Base-by-base conservation (phyloP, 192 early-diverging fungal species). In the Rhizophagus sp. region DNA sequence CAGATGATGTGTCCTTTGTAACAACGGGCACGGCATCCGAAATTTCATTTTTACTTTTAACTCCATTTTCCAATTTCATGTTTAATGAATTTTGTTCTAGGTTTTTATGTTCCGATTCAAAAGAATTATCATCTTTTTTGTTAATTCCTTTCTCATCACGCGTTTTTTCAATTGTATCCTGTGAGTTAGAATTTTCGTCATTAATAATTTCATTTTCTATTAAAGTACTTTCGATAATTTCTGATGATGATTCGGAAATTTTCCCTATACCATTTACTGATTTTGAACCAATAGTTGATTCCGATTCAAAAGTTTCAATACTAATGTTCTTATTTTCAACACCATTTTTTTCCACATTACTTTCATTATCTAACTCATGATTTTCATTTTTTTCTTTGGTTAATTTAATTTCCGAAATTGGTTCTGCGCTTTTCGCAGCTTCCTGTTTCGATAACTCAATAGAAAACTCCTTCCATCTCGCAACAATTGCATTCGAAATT, bases 401-500 rank as follows among this genome's bases (percentile, higher is more conserved):
- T 30, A 30, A 30, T 22, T 70, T n/a, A 8, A 30, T 2, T 22
- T 70, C 39, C 11, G 22, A 41, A 41, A n/a, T 70, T 24, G 22
- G 3, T 39, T 13, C 33, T 19, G 47, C 22, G 52, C n/a, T 47
- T 73, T 62, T 62, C n/a, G 74, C 17, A 75, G 2, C 57, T 39
- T 75, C 52, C 8, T 19, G 44, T 75, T 75, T 63, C n/a, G 50
- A 62, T 77, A 63, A 67, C 49, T 77, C 41, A 30, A 63, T 27
- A 27, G 75, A 65, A 66, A 49, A 77, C 25, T 82, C 84, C 72
- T 86, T 83, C 75, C 82, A 83, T 34, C 80, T 79, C 57, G 85
- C 79, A 63, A 86, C 83, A 68, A 86, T 81, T 33, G 84, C 62
- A 78, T 86, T 86, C 47, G 83, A 81, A 76, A 86, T 86, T 75